Conservation (phyloP, 2,329 filamentous ascomycete species). For the Fusarium fracticaudum region DNA sequence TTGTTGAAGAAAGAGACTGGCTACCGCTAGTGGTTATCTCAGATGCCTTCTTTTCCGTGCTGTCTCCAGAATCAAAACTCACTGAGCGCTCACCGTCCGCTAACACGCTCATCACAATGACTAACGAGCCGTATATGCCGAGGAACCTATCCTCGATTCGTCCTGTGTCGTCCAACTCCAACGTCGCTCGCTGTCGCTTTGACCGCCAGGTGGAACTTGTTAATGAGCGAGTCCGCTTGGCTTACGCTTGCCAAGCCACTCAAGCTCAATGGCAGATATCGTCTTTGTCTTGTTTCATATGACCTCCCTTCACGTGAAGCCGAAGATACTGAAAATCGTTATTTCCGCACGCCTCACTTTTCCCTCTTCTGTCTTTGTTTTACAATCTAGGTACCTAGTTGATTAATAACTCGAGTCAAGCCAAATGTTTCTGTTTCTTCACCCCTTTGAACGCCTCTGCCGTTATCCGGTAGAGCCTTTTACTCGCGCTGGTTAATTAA, state of each 20-base stretch:
- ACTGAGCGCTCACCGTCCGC: conserved; percentile 7
- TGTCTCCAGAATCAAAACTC: not conserved
- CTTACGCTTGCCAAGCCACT: not conserved
- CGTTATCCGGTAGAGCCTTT: not conserved
- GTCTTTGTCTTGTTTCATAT: not conserved
- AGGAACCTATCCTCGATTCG: not conserved
- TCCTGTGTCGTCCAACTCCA: not conserved
- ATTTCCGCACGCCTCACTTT: not conserved
- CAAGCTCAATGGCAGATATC: not conserved
- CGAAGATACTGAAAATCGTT: not conserved
- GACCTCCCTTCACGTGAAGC: not conserved
- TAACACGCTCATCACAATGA: conserved; percentile 4
- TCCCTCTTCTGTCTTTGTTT: not conserved
- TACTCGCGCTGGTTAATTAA: not conserved
- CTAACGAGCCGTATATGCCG: conserved; percentile 1
- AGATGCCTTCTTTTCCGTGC: not conserved
- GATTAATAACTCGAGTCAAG: not conserved
- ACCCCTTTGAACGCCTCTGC: conserved; percentile 1
- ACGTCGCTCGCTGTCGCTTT: not conserved
- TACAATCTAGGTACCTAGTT: not conserved
- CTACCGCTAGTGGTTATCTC: not conserved
- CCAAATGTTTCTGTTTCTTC: not conserved
- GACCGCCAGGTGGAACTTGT: not conserved
- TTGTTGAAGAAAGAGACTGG: not conserved
- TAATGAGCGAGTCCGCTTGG: not conserved